phyloP scores from a whole-genome alignment of 179 eudicot genomes.

The Beta lomatogona region DNA sequence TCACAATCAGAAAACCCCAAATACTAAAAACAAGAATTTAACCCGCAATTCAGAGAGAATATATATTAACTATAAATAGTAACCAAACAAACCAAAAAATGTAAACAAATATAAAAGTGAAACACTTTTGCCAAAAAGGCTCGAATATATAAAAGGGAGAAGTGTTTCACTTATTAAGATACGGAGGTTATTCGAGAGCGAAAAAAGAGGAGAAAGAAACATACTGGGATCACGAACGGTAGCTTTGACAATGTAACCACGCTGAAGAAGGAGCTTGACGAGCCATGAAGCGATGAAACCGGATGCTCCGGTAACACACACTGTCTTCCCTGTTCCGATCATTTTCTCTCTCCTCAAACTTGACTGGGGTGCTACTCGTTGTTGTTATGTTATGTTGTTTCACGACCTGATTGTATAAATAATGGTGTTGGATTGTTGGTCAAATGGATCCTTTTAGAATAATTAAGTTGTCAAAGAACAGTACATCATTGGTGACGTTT shows the following conservation, averaged over 20 bases:
- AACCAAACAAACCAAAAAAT: not conserved
- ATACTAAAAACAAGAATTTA: not conserved
- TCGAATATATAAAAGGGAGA: not conserved
- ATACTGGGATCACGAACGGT: slow-evolving; percentile 40
- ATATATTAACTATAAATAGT: not conserved
- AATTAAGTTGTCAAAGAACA: too few species aligned
- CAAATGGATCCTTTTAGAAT: too few species aligned
- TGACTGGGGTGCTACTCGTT: not conserved
- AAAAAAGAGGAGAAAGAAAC: not conserved
- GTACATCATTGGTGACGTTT: too few species aligned
- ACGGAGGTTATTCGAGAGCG: not conserved
- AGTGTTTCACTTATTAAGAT: too few species aligned
- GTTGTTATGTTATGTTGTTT: not conserved
- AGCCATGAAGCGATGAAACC: slow-evolving; percentile 51
- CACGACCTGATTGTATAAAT: not conserved
- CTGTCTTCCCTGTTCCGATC: slow-evolving; percentile 34
- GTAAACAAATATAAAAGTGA: not conserved
- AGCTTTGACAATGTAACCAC: slow-evolving; percentile 43
- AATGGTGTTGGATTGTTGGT: too few species aligned
- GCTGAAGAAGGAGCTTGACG: slow-evolving; percentile 37
- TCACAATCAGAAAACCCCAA: not conserved
- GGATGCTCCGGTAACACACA: slow-evolving; percentile 46
- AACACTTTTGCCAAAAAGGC: not conserved
- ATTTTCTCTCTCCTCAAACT: slow-evolving; percentile 11
- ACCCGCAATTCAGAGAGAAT: not conserved